phyloP scores from a whole-genome alignment of 108 stramenopile genomes.

The Mayamaea pseudoterrestris region DNA sequence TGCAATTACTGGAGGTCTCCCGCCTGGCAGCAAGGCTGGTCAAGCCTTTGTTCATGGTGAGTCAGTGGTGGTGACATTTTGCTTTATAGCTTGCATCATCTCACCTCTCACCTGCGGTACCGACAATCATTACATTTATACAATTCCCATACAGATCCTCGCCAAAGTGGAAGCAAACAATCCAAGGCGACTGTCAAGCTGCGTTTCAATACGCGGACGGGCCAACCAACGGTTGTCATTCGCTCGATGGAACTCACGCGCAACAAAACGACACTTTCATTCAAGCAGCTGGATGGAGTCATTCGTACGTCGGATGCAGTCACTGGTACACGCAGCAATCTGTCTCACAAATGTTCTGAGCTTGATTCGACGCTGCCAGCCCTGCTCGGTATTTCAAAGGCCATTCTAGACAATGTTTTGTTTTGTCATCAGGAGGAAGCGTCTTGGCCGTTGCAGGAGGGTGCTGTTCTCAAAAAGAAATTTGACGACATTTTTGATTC shows the following conservation, averaged over 20 bases:
- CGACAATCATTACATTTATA: too few species aligned
- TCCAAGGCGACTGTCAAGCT: constrained; percentile 77
- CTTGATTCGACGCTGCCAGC: constrained; percentile 79
- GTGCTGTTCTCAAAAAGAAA: constrained; percentile 93
- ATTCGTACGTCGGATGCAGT: constrained; percentile 51
- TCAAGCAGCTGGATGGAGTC: constrained; percentile 88
- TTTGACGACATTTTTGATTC: constrained; percentile 99
- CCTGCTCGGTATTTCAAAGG: constrained; percentile 81
- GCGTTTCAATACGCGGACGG: constrained; percentile 61
- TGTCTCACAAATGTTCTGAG: constrained; percentile 88
- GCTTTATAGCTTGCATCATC: too few species aligned
- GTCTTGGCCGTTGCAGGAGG: constrained; percentile 87
- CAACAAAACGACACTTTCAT: constrained; percentile 65
- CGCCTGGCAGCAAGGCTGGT: constrained; percentile 86
- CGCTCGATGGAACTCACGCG: constrained; percentile 88
- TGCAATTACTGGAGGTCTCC: constrained; percentile 87
- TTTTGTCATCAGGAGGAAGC: constrained; percentile 96
- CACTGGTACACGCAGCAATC: constrained; percentile 44
- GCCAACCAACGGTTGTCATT: constrained; percentile 75
- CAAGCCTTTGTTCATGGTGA: constrained; percentile 93
- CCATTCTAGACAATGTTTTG: constrained; percentile 95
- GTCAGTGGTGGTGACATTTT: too few species aligned
- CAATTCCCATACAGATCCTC: too few species aligned
- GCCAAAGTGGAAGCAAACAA: constrained; percentile 45
- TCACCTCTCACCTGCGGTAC: too few species aligned